Percentiles rank a stretch among this genome's conserved stretches.
Conservation (phyloP, 2,329 filamentous ascomycete genomes). For the Neoscytalidium dimidiatum region DNA sequence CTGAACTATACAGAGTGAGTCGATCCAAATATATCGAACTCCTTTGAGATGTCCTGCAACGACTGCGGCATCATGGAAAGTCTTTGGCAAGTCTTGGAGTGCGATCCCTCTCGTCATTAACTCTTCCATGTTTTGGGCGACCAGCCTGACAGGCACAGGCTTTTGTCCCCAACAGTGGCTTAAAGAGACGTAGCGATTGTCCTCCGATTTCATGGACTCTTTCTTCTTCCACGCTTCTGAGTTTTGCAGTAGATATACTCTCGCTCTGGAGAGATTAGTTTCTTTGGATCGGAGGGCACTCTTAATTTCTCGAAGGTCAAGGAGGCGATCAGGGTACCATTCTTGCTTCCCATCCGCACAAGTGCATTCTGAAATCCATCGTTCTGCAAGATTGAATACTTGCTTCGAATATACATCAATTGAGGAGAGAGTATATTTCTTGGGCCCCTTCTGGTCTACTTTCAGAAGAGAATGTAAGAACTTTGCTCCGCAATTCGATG, state of each 20-base stretch:
- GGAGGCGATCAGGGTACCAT: neutral
- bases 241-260: neutral
- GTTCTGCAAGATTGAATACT: constrained; percentile 17
- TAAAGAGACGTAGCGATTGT: neutral
- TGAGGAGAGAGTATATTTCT: neutral
- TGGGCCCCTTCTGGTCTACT: neutral
- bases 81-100: constrained; percentile 21
- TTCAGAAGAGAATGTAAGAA: neutral
- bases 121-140: neutral
- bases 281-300: neutral
- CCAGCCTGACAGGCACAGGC: constrained; percentile 7
- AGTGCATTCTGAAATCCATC: constrained; percentile 23
- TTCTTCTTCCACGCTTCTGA: constrained; percentile 4
- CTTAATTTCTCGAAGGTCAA: neutral
- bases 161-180: constrained; percentile 23
- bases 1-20: constrained; percentile 14
- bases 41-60: constrained; percentile 20
- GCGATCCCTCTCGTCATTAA: constrained; percentile 9
- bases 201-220: neutral
- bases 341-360: constrained; percentile 12
- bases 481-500: too few relatives aligned
- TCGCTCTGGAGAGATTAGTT: neutral
- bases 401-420: constrained; percentile 1
- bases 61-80: constrained; percentile 21
- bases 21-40: constrained; percentile 25